Percentiles rank a stretch among this genome's conserved stretches.
These are phyloP conservation scores for Symbiotaphrina buchneri DNA, from an alignment of 495 filamentous ascomycete species.

Conservation along the genomic window DNA sequence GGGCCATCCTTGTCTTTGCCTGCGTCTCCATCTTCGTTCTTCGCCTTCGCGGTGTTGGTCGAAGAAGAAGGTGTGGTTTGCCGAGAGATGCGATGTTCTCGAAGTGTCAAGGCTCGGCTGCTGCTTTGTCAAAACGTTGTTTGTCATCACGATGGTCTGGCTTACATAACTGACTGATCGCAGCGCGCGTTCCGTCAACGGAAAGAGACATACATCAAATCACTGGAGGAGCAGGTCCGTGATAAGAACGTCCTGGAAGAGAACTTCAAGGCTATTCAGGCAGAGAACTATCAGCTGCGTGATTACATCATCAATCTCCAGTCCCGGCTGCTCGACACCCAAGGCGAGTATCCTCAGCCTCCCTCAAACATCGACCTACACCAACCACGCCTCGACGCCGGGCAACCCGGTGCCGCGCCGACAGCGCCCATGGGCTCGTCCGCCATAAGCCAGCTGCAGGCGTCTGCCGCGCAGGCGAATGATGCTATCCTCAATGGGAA, in stretches of 20 bases:
- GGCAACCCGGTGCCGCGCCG: slow-evolving; percentile 8
- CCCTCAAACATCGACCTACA: slow-evolving; percentile 39
- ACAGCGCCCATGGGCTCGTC: slow-evolving; percentile 16
- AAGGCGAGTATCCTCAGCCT: slow-evolving; percentile 65
- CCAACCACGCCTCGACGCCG: slow-evolving; percentile 9
- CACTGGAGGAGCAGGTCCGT: slow-evolving; percentile 76
- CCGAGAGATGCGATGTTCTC: too few species aligned
- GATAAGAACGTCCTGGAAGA: slow-evolving; percentile 47
- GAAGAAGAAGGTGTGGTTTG: neutral
- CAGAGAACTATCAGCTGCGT: slow-evolving; percentile 72
- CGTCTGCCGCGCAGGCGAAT: slow-evolving; percentile 14
- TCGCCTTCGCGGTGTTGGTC: neutral
- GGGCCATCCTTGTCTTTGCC: neutral
- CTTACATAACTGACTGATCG: slow-evolving; percentile 7
- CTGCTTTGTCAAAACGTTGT: slow-evolving; percentile 5
- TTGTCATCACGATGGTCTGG: slow-evolving; percentile 2
- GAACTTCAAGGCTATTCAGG: slow-evolving; percentile 48
- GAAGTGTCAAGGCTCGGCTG: neutral
- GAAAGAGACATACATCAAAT: slow-evolving; percentile 95
- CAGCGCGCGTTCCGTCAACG: slow-evolving; percentile 93
- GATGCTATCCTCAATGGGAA: slow-evolving; percentile 12
- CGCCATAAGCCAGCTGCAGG: slow-evolving; percentile 15
- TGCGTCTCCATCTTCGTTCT: neutral
- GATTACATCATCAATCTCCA: slow-evolving; percentile 87
- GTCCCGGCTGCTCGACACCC: slow-evolving; percentile 61